Evolutionary conservation across 2,329 filamentous ascomycete species (phyloP), one percentile per base, ranked within the genome.

Genomic region (Ophiocordyceps camponoti-leonardi): DNA sequence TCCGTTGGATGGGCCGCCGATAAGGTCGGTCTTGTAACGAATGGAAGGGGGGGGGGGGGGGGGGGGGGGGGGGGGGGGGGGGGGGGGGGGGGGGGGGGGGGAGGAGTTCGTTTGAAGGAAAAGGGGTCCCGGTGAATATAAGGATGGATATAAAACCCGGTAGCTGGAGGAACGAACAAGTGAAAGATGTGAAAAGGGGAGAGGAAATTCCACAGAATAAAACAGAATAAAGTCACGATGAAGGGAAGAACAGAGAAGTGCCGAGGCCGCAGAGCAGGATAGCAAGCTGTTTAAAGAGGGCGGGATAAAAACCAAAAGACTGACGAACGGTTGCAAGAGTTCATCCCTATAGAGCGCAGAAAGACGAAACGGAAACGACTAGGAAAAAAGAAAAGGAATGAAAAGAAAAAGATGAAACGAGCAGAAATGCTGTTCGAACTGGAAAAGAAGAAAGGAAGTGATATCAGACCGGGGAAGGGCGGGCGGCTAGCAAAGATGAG

Each of bases 341-440:
- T n/a, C 16, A 8, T 20, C 28, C 20, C 41, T 13, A 45, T 46
- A 37, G 26, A 45, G 42, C 51, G 47, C 47, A 47, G 47, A 40
- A 45, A 46, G 47, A 45, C 47, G 45, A 45, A 48, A 49, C 18
- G 28, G 37, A 40, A 61, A 60, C n/a, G n/a, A n/a, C n/a, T n/a
- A n/a, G n/a, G n/a, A 60, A 58, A 52, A 50, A 49, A 49, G 30
- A 45, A 41, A 43, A 44, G 51, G 42, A 47, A 51, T 56, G 59
- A 58, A 59, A 64, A 13, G 56, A 59, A 58, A 59, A 64, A 13
- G 41, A 13, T 74, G 71, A 75, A 75, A 76, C 71, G 56, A 51
- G 54, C 57, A 58, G 59, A 50, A n/a, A n/a, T n/a, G n/a, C n/a
- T 60, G 66, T 71, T 74, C 60, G 23, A 26, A 26, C 23, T 74